phyloP scores from a whole-genome alignment of 2,329 filamentous ascomycete species.

The Chalaropsis ovoidea region DNA sequence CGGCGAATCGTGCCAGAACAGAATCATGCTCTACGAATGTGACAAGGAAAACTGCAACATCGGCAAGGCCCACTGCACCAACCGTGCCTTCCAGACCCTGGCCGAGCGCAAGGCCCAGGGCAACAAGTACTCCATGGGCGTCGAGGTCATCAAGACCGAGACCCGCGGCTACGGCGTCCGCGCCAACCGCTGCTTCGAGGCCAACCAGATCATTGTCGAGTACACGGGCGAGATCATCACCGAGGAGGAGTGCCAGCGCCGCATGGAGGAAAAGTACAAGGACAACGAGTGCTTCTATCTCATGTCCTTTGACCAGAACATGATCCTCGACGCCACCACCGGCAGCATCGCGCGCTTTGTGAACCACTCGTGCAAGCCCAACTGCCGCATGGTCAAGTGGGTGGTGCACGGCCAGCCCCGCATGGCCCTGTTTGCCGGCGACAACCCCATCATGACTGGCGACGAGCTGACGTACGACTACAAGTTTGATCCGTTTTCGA shows the following conservation, averaged over 20 bases:
- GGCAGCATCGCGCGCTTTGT: constrained; percentile 96
- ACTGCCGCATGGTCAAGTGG: constrained; percentile 97
- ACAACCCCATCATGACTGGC: constrained; percentile 80
- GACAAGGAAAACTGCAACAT: constrained; percentile 80
- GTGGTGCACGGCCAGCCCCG: constrained; percentile 85
- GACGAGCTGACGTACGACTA: constrained; percentile 95
- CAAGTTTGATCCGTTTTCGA: constrained; percentile 60
- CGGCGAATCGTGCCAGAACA: constrained; percentile 82
- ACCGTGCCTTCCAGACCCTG: constrained; percentile 77
- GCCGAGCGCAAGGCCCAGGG: constrained; percentile 64
- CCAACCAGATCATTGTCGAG: constrained; percentile 94
- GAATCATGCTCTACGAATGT: constrained; percentile 96
- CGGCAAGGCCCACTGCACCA: constrained; percentile 63
- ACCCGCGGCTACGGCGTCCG: constrained; percentile 88
- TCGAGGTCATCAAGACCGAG: constrained; percentile 84
- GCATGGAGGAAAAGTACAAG: constrained; percentile 90
- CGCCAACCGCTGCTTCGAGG: constrained; percentile 74
- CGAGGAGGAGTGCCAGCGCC: constrained; percentile 79
- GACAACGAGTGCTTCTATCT: constrained; percentile 96
- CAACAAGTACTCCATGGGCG: constrained; percentile 80
- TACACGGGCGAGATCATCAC: constrained; percentile 98
- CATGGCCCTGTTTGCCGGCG: constrained; percentile 93
- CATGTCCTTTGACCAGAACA: constrained; percentile 97
- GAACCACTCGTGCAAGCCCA: constrained; percentile 93
- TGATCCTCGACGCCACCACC: constrained; percentile 95